Conservation (phyloP, 768 basidiomycete genomes). For the Pulveroboletus ravenelii region DNA sequence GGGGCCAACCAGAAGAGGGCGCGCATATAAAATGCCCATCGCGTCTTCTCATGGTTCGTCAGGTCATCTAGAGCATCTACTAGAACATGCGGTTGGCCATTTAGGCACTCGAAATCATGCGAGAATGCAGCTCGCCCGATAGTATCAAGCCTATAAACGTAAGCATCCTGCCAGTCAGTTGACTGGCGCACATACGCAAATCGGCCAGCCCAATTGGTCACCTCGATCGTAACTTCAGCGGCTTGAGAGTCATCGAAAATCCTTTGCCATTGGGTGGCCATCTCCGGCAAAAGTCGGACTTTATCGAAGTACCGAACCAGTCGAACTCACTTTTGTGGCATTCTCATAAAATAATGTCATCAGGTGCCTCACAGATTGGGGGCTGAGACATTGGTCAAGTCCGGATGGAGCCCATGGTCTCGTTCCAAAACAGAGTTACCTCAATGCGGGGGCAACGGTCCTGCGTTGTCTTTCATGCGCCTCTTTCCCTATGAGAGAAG, state of each 20-base stretch:
- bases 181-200: constrained; percentile 46
- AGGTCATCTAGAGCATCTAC: constrained; percentile 52
- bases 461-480: constrained; percentile 54
- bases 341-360: constrained; percentile 52
- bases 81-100: constrained; percentile 43
- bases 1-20: constrained; percentile 61
- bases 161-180: background rate
- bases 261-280: constrained; percentile 48
- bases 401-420: background rate
- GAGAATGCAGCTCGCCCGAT: constrained; percentile 60
- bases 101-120: constrained; percentile 55
- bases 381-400: constrained; percentile 28
- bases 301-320: background rate
- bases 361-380: constrained; percentile 50
- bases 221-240: constrained; percentile 45
- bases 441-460: constrained; percentile 52
- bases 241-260: constrained; percentile 38
- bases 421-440: constrained; percentile 30
- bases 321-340: constrained; percentile 34
- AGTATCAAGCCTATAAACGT: constrained; percentile 45
- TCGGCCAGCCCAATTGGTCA: constrained; percentile 55
- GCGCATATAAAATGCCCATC: constrained; percentile 59
- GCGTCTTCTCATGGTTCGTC: constrained; percentile 56
- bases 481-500: constrained; percentile 39
- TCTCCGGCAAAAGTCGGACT: constrained; percentile 18